A percentile compares a stretch with the other conserved stretches of the same genome.
Evolutionary conservation across 768 basidiomycete genomes (phyloP).

Genomic region (Collybia mongolica): DNA sequence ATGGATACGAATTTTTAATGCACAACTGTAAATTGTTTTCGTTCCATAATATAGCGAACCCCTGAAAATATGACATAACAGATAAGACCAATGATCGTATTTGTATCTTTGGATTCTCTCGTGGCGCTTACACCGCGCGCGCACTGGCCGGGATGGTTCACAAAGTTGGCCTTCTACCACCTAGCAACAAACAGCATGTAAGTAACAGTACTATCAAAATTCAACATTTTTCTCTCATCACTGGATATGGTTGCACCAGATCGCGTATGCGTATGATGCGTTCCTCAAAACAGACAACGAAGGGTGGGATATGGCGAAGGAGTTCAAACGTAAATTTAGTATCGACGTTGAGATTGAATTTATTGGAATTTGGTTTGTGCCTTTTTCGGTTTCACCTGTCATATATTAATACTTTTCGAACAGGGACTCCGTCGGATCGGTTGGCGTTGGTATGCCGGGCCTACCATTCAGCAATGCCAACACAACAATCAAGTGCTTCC

Average conservation of each 20-base stretch:
- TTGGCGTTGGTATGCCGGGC: slow-evolving; percentile 49
- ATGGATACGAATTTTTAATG: slow-evolving; percentile 60
- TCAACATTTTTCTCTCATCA: too few species aligned
- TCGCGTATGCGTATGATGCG: slow-evolving; percentile 65
- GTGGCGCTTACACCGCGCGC: neutral
- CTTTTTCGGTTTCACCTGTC: neutral
- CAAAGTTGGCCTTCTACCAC: neutral
- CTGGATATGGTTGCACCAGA: slow-evolving; percentile 34
- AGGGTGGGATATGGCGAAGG: slow-evolving; percentile 46
- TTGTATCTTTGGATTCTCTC: neutral
- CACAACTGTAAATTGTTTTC: slow-evolving; percentile 40
- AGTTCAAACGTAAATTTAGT: slow-evolving; percentile 57
- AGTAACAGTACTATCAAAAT: too few species aligned
- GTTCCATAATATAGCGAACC: too few species aligned
- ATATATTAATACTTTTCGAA: neutral
- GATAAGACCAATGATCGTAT: neutral
- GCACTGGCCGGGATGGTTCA: neutral
- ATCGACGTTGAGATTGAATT: slow-evolving; percentile 56
- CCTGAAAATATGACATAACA: too few species aligned
- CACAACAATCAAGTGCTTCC: slow-evolving; percentile 53
- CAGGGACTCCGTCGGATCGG: slow-evolving; percentile 71
- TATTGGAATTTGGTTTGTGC: slow-evolving; percentile 51
- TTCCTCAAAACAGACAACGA: slow-evolving; percentile 48
- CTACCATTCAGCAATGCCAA: slow-evolving; percentile 61
- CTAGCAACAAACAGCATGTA: slow-evolving; percentile 29